Evolutionary conservation across 176 grass and related monocot genomes (phyloP).

Genomic region (Eremochloa ophiuroides): DNA sequence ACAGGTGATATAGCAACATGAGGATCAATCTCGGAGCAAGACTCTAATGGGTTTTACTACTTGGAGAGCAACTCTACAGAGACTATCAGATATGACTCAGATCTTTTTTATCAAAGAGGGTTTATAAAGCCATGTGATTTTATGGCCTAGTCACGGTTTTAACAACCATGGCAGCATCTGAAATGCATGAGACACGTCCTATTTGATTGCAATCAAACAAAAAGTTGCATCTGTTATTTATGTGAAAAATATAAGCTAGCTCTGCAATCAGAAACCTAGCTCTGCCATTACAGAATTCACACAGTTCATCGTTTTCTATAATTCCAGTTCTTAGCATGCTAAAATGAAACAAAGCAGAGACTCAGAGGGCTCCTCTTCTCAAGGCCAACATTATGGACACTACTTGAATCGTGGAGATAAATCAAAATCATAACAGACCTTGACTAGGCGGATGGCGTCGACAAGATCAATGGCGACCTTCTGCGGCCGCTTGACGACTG

Average conservation of each 20-base stretch:
- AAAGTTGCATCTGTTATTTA: not conserved
- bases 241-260: not conserved
- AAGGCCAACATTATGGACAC: not conserved
- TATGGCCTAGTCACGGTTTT: not conserved
- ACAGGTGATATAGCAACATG: not conserved
- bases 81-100: not conserved
- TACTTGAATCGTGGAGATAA: not conserved
- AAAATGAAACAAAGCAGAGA: conserved; percentile 1
- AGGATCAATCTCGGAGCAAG: not conserved
- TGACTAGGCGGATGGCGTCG: conserved; percentile 78
- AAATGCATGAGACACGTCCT: not conserved
- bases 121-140: not conserved
- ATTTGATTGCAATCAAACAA: not conserved
- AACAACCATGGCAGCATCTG: not conserved
- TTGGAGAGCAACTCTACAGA: not conserved
- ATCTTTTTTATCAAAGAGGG: not conserved
- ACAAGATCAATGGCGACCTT: conserved; percentile 74
- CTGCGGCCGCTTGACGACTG: conserved; percentile 54
- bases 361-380: not conserved
- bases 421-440: conserved; percentile 45
- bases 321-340: not conserved
- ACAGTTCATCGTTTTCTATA: not conserved
- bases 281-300: not conserved
- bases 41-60: not conserved
- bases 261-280: not conserved